Base-by-base conservation (phyloP, 441 rosid genomes). In the Omphalea diandra region DNA sequence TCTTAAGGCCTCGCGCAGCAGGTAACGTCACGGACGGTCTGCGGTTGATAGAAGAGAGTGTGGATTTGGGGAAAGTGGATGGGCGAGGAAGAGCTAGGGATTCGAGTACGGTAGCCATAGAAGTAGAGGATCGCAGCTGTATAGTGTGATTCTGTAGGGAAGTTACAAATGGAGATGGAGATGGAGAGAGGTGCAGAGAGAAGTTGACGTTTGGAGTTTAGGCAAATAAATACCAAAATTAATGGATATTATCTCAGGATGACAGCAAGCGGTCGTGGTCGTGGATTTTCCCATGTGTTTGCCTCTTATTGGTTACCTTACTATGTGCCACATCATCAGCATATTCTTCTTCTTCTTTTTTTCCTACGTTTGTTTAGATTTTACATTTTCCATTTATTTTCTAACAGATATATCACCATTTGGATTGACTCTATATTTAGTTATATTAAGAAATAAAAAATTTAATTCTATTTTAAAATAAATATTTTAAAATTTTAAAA, bases 31-130 rank as follows among this genome's bases (percentile, higher is more conserved):
- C 64, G 24, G 81, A 64, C n/a, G 79, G 76, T 70, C 72, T 71
- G 38, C 68, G 74, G 55, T 54, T 24, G 15, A 69, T 56, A 79
- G 57, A 63, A 35, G 84, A 79, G 65, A 76, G 20, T 7, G 40
- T 24, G 75, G 62, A 68, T 62, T 10, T 60, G 70, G 63, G 41
- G 76, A 56, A 20, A 71, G 77, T 43, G 64, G 78, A 77, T 14
- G 71, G 74, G 76, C 81, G 81, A 47, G 86, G 74, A 5, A 72
- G 70, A 61, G 80, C 26, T 54, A 87, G 74, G 35, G 86, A 80
- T 60, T 83, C 87, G 65, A 85, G 84, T 33, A 85, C 74, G 10
- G 90, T 62, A 64, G 95, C 90, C 94, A 91, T 89, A 46, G 82
- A 65, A 63, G 70, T 68, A 43, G 64, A 12, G n/a, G 31, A 54